Base-by-base conservation (phyloP, 2,329 filamentous ascomycete species). In the Sphaceloma murrayae region DNA sequence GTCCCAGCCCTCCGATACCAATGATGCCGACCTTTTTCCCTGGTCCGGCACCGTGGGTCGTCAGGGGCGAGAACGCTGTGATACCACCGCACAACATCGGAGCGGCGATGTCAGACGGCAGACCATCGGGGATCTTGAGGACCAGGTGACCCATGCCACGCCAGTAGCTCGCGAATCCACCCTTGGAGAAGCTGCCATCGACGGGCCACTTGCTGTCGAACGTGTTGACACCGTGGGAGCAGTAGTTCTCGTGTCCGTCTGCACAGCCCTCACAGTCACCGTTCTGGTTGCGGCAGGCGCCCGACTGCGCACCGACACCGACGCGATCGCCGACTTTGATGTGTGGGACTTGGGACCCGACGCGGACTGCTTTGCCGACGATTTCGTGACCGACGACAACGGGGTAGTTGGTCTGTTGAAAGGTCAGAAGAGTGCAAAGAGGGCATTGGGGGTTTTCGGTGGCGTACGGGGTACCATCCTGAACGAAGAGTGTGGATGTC, bases 41-140 rank as follows among this genome's bases (percentile, higher is more conserved):
- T 0, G 79, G 77, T 0, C 82, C 82, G 21, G 75, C 70, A 1
- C 74, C 75, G 31, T 81, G 77, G 13, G 78, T 71, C 36, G 72
- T 71, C 5, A 89, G 63, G 0, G 84, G 83, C 6, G 74, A 73
- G 57, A 73, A 89, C 0, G 79, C 73, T 0, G 84, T 89, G 43
- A 88, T 70, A 3, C 85, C 83, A 1, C 77, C 84, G 57, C 84
- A 88, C 19, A 88, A 70, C 66, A 88, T 76, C 1, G 83, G 82
- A 1, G 82, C 73, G 3, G 72, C 74, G 47, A 69, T 62, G 9
- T 65, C 67, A 14, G 64, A 68, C 2, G 61, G 54, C 16, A 78
- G 48, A 0, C 48, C 56, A 9, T 69, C 65, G 0, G 74, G 74
- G 46, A 78, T 75, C 52, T 62, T 66, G 52, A 76, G 62, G 2